Percentiles rank a stretch among this genome's conserved stretches.
These are phyloP conservation scores for Fragilariopsis cylindrus DNA, from an alignment of 108 stramenopile species.

Conservation along the genomic window DNA sequence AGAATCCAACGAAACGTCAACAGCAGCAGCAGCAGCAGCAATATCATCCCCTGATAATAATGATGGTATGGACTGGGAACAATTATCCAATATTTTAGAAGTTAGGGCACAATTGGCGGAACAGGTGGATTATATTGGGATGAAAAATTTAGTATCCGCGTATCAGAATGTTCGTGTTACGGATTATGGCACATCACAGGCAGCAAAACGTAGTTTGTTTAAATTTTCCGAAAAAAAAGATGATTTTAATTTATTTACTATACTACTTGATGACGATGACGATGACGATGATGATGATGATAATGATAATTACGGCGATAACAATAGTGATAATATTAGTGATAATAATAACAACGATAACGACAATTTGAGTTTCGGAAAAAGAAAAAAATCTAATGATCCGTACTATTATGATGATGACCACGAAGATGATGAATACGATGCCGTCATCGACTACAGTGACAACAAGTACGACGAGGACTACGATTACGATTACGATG, in stretches of 20 bases:
- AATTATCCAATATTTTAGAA: slow-evolving; percentile 44
- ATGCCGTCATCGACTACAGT: slow-evolving; percentile 21
- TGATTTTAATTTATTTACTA: slow-evolving; percentile 72
- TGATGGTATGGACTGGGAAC: slow-evolving; percentile 44
- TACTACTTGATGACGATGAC: slow-evolving; percentile 42
- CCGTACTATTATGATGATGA: slow-evolving; percentile 24
- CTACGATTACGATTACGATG: slow-evolving; percentile 28
- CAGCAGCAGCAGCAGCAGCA: not conserved
- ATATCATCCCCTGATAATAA: not conserved
- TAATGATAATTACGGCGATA: not conserved
- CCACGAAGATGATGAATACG: slow-evolving; percentile 5
- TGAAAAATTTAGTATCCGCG: slow-evolving; percentile 83
- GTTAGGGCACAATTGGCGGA: slow-evolving; percentile 54
- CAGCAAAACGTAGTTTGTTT: slow-evolving; percentile 90
- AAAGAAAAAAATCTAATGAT: slow-evolving; percentile 2
- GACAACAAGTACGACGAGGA: slow-evolving; percentile 24
- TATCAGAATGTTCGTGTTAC: slow-evolving; percentile 88
- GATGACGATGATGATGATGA: not conserved
- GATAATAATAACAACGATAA: slow-evolving; percentile 13
- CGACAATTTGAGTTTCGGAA: not conserved
- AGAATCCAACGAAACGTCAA: not conserved
- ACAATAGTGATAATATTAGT: slow-evolving; percentile 19
- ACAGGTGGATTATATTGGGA: slow-evolving; percentile 72
- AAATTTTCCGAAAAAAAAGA: slow-evolving; percentile 69
- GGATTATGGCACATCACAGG: slow-evolving; percentile 83